phyloP scores from a whole-genome alignment of 2,329 filamentous ascomycete genomes.

The Gaeumannomyces sp. region DNA sequence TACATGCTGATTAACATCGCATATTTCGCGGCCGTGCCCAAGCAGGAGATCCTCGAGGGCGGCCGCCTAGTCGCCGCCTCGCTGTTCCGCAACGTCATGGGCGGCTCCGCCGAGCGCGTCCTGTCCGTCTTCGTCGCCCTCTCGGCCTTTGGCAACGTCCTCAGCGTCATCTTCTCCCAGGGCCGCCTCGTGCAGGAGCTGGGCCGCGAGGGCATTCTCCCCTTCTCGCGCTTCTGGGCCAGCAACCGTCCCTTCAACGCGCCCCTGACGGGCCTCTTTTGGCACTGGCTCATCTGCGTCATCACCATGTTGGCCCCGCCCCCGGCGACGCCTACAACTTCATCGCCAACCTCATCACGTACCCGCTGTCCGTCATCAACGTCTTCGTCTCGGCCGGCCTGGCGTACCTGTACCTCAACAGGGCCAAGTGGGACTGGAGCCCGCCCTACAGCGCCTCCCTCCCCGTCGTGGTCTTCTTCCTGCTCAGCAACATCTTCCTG shows the following conservation, averaged over 20 bases:
- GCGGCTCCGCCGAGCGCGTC: slow-evolving; percentile 46
- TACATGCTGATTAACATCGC: slow-evolving; percentile 64
- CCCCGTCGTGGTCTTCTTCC: slow-evolving; percentile 51
- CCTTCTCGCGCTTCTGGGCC: slow-evolving; percentile 56
- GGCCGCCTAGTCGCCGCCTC: slow-evolving; percentile 47
- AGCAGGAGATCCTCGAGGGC: slow-evolving; percentile 44
- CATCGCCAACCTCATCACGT: slow-evolving; percentile 56
- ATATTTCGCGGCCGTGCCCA: slow-evolving; percentile 55
- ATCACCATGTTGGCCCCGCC: slow-evolving; percentile 63
- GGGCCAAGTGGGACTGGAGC: slow-evolving; percentile 41
- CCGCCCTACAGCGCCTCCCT: slow-evolving; percentile 49
- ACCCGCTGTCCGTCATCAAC: slow-evolving; percentile 55
- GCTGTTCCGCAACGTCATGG: slow-evolving; percentile 52
- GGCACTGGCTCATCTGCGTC: slow-evolving; percentile 58
- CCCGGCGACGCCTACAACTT: slow-evolving; percentile 62
- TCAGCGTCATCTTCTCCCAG: slow-evolving; percentile 63
- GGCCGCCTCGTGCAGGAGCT: slow-evolving; percentile 61
- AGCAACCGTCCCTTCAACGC: slow-evolving; percentile 59
- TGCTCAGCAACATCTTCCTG: slow-evolving; percentile 55
- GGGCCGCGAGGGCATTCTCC: slow-evolving; percentile 59
- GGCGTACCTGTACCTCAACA: slow-evolving; percentile 46
- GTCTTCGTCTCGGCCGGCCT: slow-evolving; percentile 47
- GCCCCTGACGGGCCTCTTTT: slow-evolving; percentile 53
- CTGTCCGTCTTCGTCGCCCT: slow-evolving; percentile 61
- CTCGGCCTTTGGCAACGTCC: slow-evolving; percentile 61